Conservation (phyloP, 2,329 filamentous ascomycete genomes). For the Camillea tinctor region DNA sequence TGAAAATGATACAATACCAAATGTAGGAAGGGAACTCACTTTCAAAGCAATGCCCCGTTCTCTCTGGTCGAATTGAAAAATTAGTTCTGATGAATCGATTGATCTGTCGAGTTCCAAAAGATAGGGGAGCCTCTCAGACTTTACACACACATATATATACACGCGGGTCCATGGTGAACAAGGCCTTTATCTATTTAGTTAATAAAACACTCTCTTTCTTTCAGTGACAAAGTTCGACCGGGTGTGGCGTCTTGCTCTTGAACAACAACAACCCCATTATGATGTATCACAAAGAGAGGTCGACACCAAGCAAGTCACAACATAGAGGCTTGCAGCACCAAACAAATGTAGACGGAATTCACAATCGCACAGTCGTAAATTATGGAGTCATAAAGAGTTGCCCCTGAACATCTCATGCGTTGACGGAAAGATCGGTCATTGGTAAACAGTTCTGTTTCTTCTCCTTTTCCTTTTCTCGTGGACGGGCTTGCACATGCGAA, state of each 20-base stretch:
- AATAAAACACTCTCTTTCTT: neutral
- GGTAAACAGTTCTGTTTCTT: neutral
- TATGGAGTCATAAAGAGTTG: neutral
- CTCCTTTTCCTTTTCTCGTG: neutral
- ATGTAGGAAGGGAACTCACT: constrained; percentile 14
- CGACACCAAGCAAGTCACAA: neutral
- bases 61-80: neutral
- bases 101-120: too few species aligned
- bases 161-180: neutral
- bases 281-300: neutral
- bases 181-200: constrained; percentile 4
- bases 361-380: neutral
- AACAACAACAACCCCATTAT: neutral
- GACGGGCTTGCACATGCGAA: neutral
- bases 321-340: neutral
- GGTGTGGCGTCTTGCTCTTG: neutral
- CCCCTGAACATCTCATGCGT: neutral
- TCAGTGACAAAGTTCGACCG: neutral
- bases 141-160: neutral
- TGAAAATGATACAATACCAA: neutral
- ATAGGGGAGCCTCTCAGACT: neutral
- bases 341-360: neutral
- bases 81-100: neutral
- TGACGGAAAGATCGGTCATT: neutral
- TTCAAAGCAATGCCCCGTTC: constrained; percentile 10